Evolutionary conservation across 169 alveolate species (phyloP), one percentile per base, ranked within the genome.

Genomic region (Toxoplasma gondii): DNA sequence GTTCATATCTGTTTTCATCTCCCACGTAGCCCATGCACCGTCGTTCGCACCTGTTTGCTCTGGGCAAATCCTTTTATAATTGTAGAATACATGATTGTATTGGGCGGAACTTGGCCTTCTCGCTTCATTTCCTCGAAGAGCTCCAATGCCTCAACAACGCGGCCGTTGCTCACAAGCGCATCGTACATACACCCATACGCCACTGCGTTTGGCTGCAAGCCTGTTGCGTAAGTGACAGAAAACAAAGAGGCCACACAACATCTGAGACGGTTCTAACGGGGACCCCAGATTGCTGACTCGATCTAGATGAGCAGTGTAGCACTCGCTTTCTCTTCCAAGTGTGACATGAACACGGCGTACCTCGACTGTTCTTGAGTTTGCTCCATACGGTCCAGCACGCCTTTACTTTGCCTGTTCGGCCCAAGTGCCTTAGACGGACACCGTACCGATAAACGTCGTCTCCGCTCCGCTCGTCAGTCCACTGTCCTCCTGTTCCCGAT

Each of bases 131-230:
- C 98, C 90, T 97, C 96, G 64, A 98, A 96, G 88, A 98, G 95
- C 88, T 94, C 97, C 94, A 98, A 87, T 53, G 99, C 99, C 96
- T 97, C 97, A 81, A 97, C 98, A 54, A 99, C 96, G 81, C 97
- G 94, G 78, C 97, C 97, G 93, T 98, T 98, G 97, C 97, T 97
- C 91, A 99, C 98, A 91, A 98, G 98, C 9, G 99, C 98, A 94
- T 99, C 99, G 90, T 98, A 96, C 91, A 98, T 96, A 93, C 99
- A 97, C 91, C 99, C 99, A 91, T 98, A 99, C 29, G 98, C 95
- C 24, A 98, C 98, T 90, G 97, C 94, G 86, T 88, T 94, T 44
- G 96, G 96, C 78, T 94, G 70, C 64, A 91, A 95, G 92, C 84
- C 98, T 98, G 58, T 88, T 2, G 41, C n/a, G 43, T 2, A 45